These are phyloP conservation scores for Allium cepa DNA, from an alignment of 106 monocot species.

Conservation along the genomic window DNA sequence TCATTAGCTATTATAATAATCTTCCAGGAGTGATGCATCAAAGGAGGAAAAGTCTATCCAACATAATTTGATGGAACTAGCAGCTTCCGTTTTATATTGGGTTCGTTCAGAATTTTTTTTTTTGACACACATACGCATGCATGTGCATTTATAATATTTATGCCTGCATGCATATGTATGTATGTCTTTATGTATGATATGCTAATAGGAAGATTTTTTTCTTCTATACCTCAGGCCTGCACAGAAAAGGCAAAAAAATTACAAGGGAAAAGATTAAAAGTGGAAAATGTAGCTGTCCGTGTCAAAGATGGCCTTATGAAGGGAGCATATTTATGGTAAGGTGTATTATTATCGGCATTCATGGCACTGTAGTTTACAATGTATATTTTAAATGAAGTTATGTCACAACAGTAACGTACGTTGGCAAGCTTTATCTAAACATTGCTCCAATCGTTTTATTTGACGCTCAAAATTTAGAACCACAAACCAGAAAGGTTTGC, in stretches of 20 bases:
- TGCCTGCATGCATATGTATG: too few relatives aligned
- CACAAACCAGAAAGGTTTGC: too few relatives aligned
- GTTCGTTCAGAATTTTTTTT: conserved; percentile 8
- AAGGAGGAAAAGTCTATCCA: conserved; percentile 64
- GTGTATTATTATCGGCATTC: background rate
- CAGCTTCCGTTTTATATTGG: conserved; percentile 67
- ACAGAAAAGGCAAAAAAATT: conserved; percentile 16
- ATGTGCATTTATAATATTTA: too few relatives aligned
- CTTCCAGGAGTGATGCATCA: conserved; percentile 37
- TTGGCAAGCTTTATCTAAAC: too few relatives aligned
- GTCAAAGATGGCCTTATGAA: conserved; percentile 63
- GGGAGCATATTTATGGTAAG: conserved; percentile 70
- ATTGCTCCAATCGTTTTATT: too few relatives aligned
- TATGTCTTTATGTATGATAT: background rate
- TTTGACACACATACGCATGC: too few relatives aligned
- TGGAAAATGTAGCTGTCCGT: conserved; percentile 27
- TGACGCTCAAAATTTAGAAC: too few relatives aligned
- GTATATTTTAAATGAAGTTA: too few relatives aligned
- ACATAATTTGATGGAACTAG: conserved; percentile 61
- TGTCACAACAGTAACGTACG: too few relatives aligned
- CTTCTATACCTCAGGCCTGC: conserved; percentile 36
- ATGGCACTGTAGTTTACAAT: too few relatives aligned
- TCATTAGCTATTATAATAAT: too few relatives aligned
- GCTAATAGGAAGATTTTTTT: background rate
- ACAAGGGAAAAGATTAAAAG: conserved; percentile 51